phyloP scores from a whole-genome alignment of 768 basidiomycete genomes.

The Tulasnella sp. region DNA sequence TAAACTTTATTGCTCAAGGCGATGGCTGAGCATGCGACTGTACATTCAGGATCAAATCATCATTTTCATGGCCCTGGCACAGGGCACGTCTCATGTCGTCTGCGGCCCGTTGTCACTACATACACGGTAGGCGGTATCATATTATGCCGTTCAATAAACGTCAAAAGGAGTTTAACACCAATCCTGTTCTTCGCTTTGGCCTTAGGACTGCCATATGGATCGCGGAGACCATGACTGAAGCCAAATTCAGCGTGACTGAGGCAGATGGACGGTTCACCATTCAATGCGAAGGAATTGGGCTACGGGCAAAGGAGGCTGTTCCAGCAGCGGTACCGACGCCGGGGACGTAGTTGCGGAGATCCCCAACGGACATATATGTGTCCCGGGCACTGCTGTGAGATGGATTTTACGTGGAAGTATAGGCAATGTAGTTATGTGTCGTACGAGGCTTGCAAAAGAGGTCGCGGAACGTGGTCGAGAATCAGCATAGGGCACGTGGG shows the following conservation, averaged over 20 bases:
- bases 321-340: too few species aligned
- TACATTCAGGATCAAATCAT: slow-evolving; percentile 64
- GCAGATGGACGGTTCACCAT: slow-evolving; percentile 37
- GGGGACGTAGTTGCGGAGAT: too few species aligned
- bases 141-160: too few species aligned
- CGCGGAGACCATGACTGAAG: slow-evolving; percentile 54
- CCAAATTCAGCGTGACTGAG: slow-evolving; percentile 43
- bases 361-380: too few species aligned
- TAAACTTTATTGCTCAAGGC: neutral
- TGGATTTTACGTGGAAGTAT: too few species aligned
- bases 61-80: slow-evolving; percentile 61
- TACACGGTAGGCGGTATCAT: slow-evolving; percentile 55
- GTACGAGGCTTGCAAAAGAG: too few species aligned
- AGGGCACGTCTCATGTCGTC: slow-evolving; percentile 47
- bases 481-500: too few species aligned
- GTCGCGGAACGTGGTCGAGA: too few species aligned
- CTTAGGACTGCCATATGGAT: slow-evolving; percentile 58
- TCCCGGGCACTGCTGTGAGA: too few species aligned
- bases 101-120: slow-evolving; percentile 52
- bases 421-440: too few species aligned
- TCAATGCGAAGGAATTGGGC: slow-evolving; percentile 53
- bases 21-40: slow-evolving; percentile 8
- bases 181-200: neutral
- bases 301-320: neutral
- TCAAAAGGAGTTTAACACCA: slow-evolving; percentile 5